Evolutionary conservation across 805 yeast genomes (phyloP).

Genomic region (Saccharomyces eubayanus): DNA sequence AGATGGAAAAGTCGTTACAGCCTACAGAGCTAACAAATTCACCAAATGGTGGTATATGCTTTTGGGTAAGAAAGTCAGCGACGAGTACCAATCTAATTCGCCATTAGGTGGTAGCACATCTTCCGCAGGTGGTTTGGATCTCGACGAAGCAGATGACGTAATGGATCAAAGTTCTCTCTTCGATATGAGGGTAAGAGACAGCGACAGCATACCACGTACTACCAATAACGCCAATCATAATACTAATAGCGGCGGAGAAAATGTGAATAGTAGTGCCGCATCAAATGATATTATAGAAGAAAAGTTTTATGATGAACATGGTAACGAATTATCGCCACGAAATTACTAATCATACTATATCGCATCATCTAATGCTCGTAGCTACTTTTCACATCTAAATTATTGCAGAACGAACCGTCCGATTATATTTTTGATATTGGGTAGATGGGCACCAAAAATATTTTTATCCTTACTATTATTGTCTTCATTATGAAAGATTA

Average conservation of each 20-base stretch:
- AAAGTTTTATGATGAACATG: slow-evolving; percentile 17
- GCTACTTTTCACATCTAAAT: background rate
- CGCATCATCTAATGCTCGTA: background rate
- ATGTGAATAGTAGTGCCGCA: slow-evolving; percentile 5
- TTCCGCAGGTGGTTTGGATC: background rate
- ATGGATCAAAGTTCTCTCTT: background rate
- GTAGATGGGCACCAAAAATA: background rate
- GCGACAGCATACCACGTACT: background rate
- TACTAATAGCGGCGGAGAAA: slow-evolving; percentile 4
- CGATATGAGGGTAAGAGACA: background rate
- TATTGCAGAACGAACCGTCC: background rate
- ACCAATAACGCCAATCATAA: background rate
- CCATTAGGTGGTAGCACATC: slow-evolving; percentile 16
- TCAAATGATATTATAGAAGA: slow-evolving; percentile 19
- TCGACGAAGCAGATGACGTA: background rate
- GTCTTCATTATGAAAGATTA: background rate
- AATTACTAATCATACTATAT: slow-evolving; percentile 9
- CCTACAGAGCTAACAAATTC: slow-evolving; percentile 18
- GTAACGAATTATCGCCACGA: slow-evolving; percentile 19
- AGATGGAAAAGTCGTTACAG: slow-evolving; percentile 26
- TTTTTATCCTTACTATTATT: background rate
- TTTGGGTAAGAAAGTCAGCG: slow-evolving; percentile 16
- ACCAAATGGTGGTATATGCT: slow-evolving; percentile 16
- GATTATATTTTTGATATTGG: background rate
- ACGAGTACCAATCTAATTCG: slow-evolving; percentile 20